Evolutionary conservation across 495 filamentous ascomycete species (phyloP), one percentile per base, ranked within the genome.

Genomic region (Xylaria telfairii): DNA sequence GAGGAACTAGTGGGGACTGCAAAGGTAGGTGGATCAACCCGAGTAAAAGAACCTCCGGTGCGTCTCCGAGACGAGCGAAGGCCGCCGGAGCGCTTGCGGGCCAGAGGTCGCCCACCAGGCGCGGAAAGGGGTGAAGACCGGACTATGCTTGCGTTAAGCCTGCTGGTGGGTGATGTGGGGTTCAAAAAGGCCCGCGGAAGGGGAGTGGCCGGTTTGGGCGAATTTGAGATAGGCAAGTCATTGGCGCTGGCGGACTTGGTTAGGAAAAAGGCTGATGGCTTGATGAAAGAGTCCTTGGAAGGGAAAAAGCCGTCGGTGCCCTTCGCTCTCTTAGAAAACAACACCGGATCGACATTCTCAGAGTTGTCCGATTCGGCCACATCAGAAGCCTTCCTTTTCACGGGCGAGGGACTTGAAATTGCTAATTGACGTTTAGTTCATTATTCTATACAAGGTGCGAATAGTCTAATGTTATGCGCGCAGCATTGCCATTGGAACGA

Each of bases 331-430:
- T 92, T 91, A 30, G 93, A 87, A 75, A 90, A 89, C 67, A 87
- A 76, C 30, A 81, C 69, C 0, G 94, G 94, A 74, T 95, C 93
- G 71, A 96, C 85, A 75, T 97, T 98, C 83, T 98, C 94, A 9
- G 85, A 80, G 77, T 97, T 89, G 66, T 84, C 82, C 21, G 87
- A 83, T 39, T 88, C 82, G 2, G 76, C 53, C 41, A 81, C 79
- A 49, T 85, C 83, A 53, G 79, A 68, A 19, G 81, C 83, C 71
- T 86, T 86, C 39, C 84, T 78, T 78, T 86, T 86, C 39, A 69
- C 71, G 5, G 83, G 73, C 21, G 82, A 71, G 21, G 68, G 67
- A 17, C 39, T 69, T 42, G 81, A 69, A 67, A 85, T 72, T 39
- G 83, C 82, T 86, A 70, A 10, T 44, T 37, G 39, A 53, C 49